Conservation (phyloP, 1,284 basidiomycete genomes). For the Trichosporon ovoides region DNA sequence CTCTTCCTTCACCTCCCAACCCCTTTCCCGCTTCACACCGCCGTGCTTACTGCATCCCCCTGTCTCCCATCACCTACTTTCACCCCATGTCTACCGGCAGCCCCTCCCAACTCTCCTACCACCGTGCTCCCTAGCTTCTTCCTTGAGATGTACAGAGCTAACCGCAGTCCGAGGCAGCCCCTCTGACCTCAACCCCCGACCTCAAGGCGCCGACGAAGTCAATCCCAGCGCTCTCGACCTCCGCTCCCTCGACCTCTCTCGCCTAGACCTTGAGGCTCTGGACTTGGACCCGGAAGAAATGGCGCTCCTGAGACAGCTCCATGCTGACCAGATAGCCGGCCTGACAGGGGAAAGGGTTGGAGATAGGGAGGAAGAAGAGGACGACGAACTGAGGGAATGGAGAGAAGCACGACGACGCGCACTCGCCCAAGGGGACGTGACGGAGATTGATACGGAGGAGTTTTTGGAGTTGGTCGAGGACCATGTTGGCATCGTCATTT, state of each 20-base stretch:
- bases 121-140: no score
- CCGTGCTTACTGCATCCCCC: no score
- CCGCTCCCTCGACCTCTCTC: background rate
- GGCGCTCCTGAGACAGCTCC: background rate
- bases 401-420: slow-evolving; percentile 13
- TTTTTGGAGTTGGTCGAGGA: slow-evolving; percentile 38
- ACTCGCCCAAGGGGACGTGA: slow-evolving; percentile 26
- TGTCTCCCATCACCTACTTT: no score
- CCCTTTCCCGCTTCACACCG: no score
- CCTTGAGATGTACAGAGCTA: background rate
- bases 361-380: slow-evolving; percentile 16
- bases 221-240: background rate
- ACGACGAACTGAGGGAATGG: slow-evolving; percentile 15
- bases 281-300: background rate
- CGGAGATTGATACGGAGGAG: slow-evolving; percentile 37
- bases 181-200: background rate
- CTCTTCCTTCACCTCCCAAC: no score
- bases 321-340: background rate
- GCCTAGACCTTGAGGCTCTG: background rate
- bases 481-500: slow-evolving; percentile 44
- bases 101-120: no score
- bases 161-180: background rate
- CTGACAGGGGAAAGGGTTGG: no score
- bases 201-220: background rate
- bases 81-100: no score